Conservation (phyloP, 2,329 filamentous ascomycete species). For the Graphilbum fragrans region DNA sequence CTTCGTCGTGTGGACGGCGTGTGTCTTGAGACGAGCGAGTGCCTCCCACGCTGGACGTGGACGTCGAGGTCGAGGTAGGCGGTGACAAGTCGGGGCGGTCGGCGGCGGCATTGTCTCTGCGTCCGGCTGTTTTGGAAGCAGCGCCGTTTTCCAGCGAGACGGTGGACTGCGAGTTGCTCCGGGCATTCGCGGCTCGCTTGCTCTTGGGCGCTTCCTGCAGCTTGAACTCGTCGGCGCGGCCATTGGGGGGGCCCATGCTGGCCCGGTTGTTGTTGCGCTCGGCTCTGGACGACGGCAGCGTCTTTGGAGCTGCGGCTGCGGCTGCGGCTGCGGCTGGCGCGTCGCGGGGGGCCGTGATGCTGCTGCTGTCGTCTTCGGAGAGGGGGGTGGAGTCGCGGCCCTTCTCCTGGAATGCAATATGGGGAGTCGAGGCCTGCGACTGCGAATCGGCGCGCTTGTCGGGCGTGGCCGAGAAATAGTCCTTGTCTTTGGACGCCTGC, state of each 20-base stretch:
- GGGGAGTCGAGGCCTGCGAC: slow-evolving; percentile 55
- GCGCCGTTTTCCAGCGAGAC: slow-evolving; percentile 23
- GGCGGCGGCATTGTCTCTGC: slow-evolving; percentile 17
- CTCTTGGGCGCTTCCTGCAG: slow-evolving; percentile 69
- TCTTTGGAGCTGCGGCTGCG: slow-evolving; percentile 35
- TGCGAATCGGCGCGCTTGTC: slow-evolving; percentile 33
- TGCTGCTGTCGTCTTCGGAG: slow-evolving; percentile 44
- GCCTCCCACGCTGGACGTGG: slow-evolving; percentile 21
- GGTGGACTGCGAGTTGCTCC: slow-evolving; percentile 28
- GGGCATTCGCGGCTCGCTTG: slow-evolving; percentile 26
- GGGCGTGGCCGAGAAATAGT: slow-evolving; percentile 42
- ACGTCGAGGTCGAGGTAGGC: slow-evolving; percentile 5
- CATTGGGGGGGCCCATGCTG: slow-evolving; percentile 20
- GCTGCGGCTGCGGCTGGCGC: background rate
- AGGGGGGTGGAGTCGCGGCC: slow-evolving; percentile 40
- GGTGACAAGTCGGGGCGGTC: slow-evolving; percentile 12
- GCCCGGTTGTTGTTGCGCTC: slow-evolving; percentile 21
- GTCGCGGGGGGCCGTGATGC: background rate
- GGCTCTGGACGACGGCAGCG: slow-evolving; percentile 22
- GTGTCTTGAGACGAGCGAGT: slow-evolving; percentile 47
- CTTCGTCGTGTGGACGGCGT: slow-evolving; percentile 34
- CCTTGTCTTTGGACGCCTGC: slow-evolving; percentile 33
- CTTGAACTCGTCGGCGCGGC: slow-evolving; percentile 53
- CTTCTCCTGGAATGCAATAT: slow-evolving; percentile 87
- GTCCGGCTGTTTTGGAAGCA: background rate